phyloP scores from a whole-genome alignment of 495 filamentous ascomycete species.

The Penicillium roqueforti region DNA sequence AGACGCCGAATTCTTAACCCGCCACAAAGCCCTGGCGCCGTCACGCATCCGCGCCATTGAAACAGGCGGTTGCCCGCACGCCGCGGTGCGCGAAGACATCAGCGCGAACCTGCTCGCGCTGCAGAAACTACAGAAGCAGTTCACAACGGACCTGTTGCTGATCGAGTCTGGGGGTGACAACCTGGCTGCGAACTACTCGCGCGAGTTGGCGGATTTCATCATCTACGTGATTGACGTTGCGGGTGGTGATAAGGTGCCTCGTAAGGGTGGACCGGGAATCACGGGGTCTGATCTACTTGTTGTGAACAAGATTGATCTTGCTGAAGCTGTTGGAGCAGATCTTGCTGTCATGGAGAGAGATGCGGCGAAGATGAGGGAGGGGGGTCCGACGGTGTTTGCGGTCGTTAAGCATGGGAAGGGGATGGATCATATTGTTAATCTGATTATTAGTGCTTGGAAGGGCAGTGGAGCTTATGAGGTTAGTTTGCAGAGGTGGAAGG shows the following conservation, averaged over 20 bases:
- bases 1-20: slow-evolving; percentile 94
- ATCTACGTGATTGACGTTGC: slow-evolving; percentile 97
- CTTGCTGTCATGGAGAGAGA: slow-evolving; percentile 92
- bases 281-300: slow-evolving; percentile 90
- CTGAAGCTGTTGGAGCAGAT: slow-evolving; percentile 87
- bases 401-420: slow-evolving; percentile 89
- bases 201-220: slow-evolving; percentile 94
- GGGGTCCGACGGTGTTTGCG: slow-evolving; percentile 94
- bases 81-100: slow-evolving; percentile 97
- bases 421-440: slow-evolving; percentile 76
- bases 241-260: slow-evolving; percentile 94
- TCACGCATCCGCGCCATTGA: slow-evolving; percentile 89
- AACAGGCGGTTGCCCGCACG: slow-evolving; percentile 96
- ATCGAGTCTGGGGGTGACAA: slow-evolving; percentile 97
- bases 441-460: slow-evolving; percentile 92
- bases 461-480: slow-evolving; percentile 68
- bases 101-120: slow-evolving; percentile 86
- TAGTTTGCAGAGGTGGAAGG: slow-evolving; percentile 50
- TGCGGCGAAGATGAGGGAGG: slow-evolving; percentile 90
- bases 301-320: slow-evolving; percentile 95
- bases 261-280: slow-evolving; percentile 95
- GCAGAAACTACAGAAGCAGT: slow-evolving; percentile 74
- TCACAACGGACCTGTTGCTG: slow-evolving; percentile 70
- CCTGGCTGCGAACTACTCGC: slow-evolving; percentile 89
- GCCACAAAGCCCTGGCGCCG: slow-evolving; percentile 75